Evolutionary conservation across 108 stramenopile species (phyloP), one percentile per base, ranked within the genome.

Genomic region (Cyclotella distinguenda): DNA sequence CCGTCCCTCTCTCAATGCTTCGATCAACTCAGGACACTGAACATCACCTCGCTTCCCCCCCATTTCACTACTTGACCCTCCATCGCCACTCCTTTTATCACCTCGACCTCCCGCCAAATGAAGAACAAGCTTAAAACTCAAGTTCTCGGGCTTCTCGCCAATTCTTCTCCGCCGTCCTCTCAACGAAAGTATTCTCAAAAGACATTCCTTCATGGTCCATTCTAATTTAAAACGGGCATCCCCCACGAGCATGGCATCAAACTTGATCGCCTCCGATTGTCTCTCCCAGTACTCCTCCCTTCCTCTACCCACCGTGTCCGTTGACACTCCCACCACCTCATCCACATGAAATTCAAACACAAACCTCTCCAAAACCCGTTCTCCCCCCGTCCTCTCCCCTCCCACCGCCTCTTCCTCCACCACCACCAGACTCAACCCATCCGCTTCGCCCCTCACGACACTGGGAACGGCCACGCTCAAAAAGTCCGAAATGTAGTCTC

Each of bases 111-210:
- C 35, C 0, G 31, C 49, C 28, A 69, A 57, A 38, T 64, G 77
- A 25, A 78, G 51, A 26, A 68, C 66, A 12, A 78, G 46, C 30
- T 78, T 78, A 48, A 78, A 78, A 13, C 62, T 64, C 58, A 78
- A 27, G 34, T 78, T 78, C 44, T 78, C 68, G 8, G 77, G 49
- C 38, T 47, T 66, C 56, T 78, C 77, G 42, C 42, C 64, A 11
- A 27, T 31, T 30, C 58, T 16, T 56, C 48, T 65, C 34, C 64
- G 65, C 19, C 77, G 25, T 40, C 64, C 39, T 0, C 57, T 45
- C 45, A 78, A 46, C 21, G 77, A 42, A 27, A 78, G 12, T 6
- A 70, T 44, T 2, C 69, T 55, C 26, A 78, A 19, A 0, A 78
- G 32, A 44, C 68, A 70, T 32, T 78, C 68, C 59, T 64, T 59